Percentiles rank a stretch among this genome's conserved stretches.
Conservation (phyloP, 345 rosid species). For the Euphorbia tirucalli region DNA sequence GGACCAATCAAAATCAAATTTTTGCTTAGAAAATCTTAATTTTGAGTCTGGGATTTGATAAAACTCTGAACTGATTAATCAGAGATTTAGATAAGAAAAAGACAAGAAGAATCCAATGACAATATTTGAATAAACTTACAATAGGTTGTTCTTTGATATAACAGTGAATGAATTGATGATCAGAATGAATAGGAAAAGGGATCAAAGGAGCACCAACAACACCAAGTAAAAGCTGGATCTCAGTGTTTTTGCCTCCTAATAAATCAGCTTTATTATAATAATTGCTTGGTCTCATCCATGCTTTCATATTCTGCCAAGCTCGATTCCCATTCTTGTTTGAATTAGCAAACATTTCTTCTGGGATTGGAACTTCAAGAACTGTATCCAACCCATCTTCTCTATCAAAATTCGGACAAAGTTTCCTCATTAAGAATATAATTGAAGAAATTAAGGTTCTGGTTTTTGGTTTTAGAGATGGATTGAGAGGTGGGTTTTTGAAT, state of each 20-base stretch:
- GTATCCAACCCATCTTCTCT: slow-evolving; percentile 91
- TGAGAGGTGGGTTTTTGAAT: no score
- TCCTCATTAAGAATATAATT: slow-evolving; percentile 74
- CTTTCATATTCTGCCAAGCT: slow-evolving; percentile 78
- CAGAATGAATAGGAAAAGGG: slow-evolving; percentile 60
- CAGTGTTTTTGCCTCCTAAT: slow-evolving; percentile 60
- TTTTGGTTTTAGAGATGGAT: neutral
- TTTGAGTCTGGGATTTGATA: no score
- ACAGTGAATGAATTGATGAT: slow-evolving; percentile 32
- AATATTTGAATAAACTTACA: slow-evolving; percentile 34
- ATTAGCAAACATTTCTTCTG: slow-evolving; percentile 71
- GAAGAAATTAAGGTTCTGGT: neutral
- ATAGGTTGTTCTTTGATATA: slow-evolving; percentile 59
- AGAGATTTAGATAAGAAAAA: no score
- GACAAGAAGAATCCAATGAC: no score
- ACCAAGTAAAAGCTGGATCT: slow-evolving; percentile 92
- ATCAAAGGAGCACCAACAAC: slow-evolving; percentile 93
- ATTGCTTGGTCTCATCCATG: slow-evolving; percentile 59
- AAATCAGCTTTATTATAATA: slow-evolving; percentile 25
- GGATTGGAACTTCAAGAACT: slow-evolving; percentile 93
- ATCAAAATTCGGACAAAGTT: slow-evolving; percentile 81
- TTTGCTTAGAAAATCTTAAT: no score
- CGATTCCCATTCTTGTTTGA: slow-evolving; percentile 28
- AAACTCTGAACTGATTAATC: no score
- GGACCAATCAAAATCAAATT: no score